A percentile compares a stretch with the other conserved stretches of the same genome.
phyloP scores from a whole-genome alignment of 106 monocot genomes.

The Platanthera zijinensis region DNA sequence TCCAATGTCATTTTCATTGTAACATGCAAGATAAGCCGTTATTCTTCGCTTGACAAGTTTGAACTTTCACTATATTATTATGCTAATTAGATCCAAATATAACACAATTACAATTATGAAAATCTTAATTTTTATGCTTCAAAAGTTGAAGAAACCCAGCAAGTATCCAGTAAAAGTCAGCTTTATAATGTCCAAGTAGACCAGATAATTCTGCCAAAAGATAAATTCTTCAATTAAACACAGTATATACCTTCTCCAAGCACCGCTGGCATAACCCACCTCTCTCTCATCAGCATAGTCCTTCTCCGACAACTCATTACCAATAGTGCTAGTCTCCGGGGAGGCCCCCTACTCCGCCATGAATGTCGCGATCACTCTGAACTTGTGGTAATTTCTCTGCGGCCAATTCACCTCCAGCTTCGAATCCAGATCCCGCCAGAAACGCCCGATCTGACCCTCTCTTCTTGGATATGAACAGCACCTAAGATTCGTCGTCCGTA shows the following conservation, averaged over 20 bases:
- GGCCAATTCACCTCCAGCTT: not conserved
- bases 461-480: not conserved
- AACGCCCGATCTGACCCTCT: not conserved
- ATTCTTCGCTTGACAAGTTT: not conserved
- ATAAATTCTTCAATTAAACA: not conserved
- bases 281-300: slow-evolving; percentile 6
- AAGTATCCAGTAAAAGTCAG: not conserved
- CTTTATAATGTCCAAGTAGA: not conserved
- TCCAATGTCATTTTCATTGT: not conserved
- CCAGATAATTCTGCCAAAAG: not conserved
- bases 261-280: slow-evolving; percentile 4
- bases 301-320: not conserved
- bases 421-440: slow-evolving; percentile 2
- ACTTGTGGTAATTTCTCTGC: not conserved
- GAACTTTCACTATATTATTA: not conserved
- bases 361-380: not conserved
- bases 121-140: not conserved
- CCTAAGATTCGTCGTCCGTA: not conserved
- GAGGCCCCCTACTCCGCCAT: not conserved
- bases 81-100: not conserved
- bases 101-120: not conserved
- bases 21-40: not conserved
- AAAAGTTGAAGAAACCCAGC: not conserved
- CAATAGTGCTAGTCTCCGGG: not conserved
- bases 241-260: slow-evolving; percentile 9